Conservation (phyloP, 208 protist species). For the Balamuthia mandrillaris region DNA sequence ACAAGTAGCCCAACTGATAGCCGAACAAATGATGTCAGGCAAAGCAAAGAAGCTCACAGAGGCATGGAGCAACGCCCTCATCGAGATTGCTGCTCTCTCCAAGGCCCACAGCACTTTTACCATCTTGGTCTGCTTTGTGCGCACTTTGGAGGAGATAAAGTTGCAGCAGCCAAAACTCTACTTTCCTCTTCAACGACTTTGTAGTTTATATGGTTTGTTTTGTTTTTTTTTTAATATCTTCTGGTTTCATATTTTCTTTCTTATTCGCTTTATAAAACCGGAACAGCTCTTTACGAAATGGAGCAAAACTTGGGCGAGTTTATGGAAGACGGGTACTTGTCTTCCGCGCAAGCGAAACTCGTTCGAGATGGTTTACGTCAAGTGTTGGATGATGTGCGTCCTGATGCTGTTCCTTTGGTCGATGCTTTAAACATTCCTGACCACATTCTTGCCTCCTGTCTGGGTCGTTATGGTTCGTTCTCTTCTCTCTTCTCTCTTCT, state of each 20-base stretch:
- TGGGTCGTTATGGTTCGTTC: conserved; percentile 40
- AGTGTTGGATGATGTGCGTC: conserved; percentile 25
- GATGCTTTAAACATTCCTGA: conserved; percentile 47
- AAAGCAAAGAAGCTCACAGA: background rate
- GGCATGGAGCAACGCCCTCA: conserved; percentile 35
- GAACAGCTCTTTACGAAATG: background rate
- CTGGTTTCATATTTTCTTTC: background rate
- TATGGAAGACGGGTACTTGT: background rate
- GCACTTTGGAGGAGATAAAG: background rate
- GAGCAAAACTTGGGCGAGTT: background rate
- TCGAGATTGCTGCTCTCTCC: conserved; percentile 42
- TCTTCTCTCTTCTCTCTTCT: background rate
- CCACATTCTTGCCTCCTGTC: conserved; percentile 34
- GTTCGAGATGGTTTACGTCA: conserved; percentile 18
- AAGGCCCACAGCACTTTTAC: conserved; percentile 24
- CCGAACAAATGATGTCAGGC: background rate
- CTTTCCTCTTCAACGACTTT: conserved; percentile 14
- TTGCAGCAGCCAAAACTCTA: background rate
- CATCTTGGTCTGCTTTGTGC: conserved; percentile 11
- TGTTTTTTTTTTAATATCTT: background rate
- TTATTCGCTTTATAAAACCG: background rate
- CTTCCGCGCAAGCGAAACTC: background rate
- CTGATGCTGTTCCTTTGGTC: conserved; percentile 35
- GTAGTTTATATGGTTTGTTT: conserved; percentile 22
- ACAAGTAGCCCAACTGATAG: background rate